Evolutionary conservation across 164 flowering plant species (phyloP), one percentile per base, ranked within the genome.

Genomic region (Nymphaea thermarum): DNA sequence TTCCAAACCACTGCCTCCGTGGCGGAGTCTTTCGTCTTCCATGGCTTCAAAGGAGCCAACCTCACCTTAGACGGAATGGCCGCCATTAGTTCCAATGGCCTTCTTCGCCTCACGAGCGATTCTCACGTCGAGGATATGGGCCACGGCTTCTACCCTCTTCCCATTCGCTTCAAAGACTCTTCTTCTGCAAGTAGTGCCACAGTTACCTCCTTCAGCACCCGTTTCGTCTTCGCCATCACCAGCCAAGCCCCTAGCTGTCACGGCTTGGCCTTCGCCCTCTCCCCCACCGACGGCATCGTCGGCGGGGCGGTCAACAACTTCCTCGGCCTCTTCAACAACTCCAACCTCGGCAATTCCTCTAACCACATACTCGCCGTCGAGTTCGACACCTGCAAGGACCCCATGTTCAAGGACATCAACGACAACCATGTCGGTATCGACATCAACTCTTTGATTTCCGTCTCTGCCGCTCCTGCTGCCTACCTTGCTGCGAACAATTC

Each of bases 191-290:
- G 15, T 62, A 57, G 45, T 7, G n/a, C 15, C 43, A 51, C 44
- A 25, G 36, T 25, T 25, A 44, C 67, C 59, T 72, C 79, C 3
- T 80, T 75, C 70, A 77, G 80, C 11, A 75, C 82, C 42, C 44
- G 71, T 42, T 77, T 80, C 41, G 73, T 75, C 43, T 77, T 80
- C 43, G 77, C 73, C 5, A 71, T 80, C 3, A 59, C 66, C 57
- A 17, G 67, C 15, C 45, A 62, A 2, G 3, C 61, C 7, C 65
- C 51, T 4, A 16, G n/a, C 17, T 4, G 66, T 2, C 36, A 64
- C 4, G 80, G 80, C 2, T 67, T 79, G 0, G 74, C 68, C 11
- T 72, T 78, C 36, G 74, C 73, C n/a, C 42, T 75, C 25, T 45
- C 81, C 2, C 76, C 78, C 3, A 44, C 70, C 1, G 47, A 10